A percentile compares a stretch with the other conserved stretches of the same genome.
These are phyloP conservation scores for Suillus plorans DNA, from an alignment of 768 basidiomycete genomes.

Conservation along the genomic window DNA sequence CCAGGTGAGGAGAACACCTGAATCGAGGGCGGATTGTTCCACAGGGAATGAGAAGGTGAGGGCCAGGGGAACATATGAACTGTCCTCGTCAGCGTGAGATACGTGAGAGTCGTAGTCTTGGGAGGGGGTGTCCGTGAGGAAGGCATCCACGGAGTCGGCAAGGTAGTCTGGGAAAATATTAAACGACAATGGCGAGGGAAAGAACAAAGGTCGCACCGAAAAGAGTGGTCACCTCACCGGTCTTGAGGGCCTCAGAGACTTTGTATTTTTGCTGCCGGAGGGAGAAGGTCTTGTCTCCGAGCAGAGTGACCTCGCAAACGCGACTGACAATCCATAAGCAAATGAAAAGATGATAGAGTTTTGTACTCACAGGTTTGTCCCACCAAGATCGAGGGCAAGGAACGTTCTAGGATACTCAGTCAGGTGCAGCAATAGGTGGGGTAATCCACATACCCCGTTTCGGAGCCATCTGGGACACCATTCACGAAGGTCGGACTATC, in stretches of 20 bases:
- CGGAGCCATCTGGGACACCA: slow-evolving; percentile 91
- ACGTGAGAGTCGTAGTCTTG: slow-evolving; percentile 13
- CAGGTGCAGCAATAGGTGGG: slow-evolving; percentile 8
- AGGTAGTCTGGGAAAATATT: slow-evolving; percentile 74
- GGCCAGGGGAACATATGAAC: slow-evolving; percentile 66
- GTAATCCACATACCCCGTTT: slow-evolving; percentile 70
- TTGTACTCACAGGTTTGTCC: slow-evolving; percentile 86
- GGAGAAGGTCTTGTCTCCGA: slow-evolving; percentile 85
- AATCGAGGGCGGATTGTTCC: slow-evolving; percentile 90
- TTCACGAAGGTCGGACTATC: slow-evolving; percentile 90
- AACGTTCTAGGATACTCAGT: slow-evolving; percentile 64
- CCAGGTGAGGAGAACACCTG: slow-evolving; percentile 91
- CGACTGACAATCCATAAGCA: slow-evolving; percentile 52
- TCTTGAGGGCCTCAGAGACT: slow-evolving; percentile 91
- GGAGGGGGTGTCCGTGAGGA: slow-evolving; percentile 63
- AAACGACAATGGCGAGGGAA: slow-evolving; percentile 6
- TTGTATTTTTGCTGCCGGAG: slow-evolving; percentile 96
- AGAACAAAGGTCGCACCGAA: slow-evolving; percentile 60
- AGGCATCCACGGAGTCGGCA: slow-evolving; percentile 94
- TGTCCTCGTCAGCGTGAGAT: slow-evolving; percentile 27
- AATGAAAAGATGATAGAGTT: not conserved
- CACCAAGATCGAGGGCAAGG: slow-evolving; percentile 94
- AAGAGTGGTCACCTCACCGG: slow-evolving; percentile 82
- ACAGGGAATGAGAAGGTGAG: slow-evolving; percentile 98
- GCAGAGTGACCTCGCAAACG: slow-evolving; percentile 91